Evolutionary conservation across 129 eudicot species (phyloP).

Genomic region (Apium graveolens): DNA sequence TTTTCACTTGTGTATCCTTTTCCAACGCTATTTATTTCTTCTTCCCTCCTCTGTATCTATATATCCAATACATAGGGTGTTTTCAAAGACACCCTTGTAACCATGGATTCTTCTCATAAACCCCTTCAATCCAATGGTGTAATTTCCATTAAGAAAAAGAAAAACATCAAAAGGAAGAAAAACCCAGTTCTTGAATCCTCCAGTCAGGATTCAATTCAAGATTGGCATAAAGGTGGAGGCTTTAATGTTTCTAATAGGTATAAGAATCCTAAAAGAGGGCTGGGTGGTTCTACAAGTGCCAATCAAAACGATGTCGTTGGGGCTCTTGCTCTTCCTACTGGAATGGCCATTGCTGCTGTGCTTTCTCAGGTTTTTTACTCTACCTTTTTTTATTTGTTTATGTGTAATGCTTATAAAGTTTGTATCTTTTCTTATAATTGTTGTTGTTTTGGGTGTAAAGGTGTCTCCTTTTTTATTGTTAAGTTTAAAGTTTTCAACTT

Average conservation of each 20-base stretch:
- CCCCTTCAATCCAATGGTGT: not conserved
- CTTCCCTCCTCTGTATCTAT: not conserved
- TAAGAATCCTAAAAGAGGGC: slow-evolving; percentile 8
- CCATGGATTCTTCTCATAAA: not conserved
- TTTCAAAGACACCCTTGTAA: too few species aligned
- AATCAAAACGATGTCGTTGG: slow-evolving; percentile 32
- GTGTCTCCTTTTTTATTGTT: not conserved
- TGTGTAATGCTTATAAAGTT: not conserved
- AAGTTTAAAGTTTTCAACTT: not conserved
- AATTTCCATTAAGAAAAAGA: slow-evolving; percentile 3
- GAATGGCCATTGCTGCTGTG: slow-evolving; percentile 85
- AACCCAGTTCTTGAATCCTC: not conserved
- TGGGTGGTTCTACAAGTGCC: not conserved
- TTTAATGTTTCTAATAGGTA: not conserved
- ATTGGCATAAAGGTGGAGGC: not conserved
- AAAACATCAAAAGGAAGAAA: not conserved
- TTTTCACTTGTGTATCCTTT: not conserved
- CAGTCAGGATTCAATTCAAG: not conserved
- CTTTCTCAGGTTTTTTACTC: slow-evolving; percentile 48
- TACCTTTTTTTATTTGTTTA: not conserved
- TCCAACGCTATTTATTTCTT: not conserved
- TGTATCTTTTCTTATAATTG: not conserved
- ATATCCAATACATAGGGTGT: not conserved
- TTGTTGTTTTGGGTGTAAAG: not conserved
- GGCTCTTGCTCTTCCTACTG: slow-evolving; percentile 74